Conservation (phyloP, 1,139 yeast species). For the Taiozyma sp. region DNA sequence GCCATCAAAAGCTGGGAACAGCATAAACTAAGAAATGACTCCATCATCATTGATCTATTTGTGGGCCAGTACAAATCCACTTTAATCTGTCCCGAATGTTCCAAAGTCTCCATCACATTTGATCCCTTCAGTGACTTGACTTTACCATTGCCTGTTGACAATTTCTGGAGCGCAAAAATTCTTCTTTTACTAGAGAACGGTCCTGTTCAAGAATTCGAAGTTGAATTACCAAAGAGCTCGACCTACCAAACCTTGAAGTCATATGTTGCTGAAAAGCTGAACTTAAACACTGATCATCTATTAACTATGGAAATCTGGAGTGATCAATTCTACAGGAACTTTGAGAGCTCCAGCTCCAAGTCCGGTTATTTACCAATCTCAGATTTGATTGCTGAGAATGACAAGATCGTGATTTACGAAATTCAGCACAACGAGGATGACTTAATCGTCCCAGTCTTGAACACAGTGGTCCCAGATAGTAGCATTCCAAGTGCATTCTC, state of each 20-base stretch:
- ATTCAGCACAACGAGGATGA: constrained; percentile 40
- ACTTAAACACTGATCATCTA: constrained; percentile 40
- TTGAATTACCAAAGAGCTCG: constrained; percentile 66
- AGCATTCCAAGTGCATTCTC: constrained; percentile 48
- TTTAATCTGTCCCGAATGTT: constrained; percentile 80
- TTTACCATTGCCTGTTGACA: constrained; percentile 77
- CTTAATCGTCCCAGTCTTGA: constrained; percentile 66
- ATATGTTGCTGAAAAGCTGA: constrained; percentile 52
- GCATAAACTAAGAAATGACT: constrained; percentile 79
- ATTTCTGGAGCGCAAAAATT: constrained; percentile 68
- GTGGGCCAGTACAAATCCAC: constrained; percentile 91
- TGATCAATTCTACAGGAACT: constrained; percentile 63
- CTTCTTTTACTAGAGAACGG: constrained; percentile 57
- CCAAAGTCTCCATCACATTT: constrained; percentile 79
- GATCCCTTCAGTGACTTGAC: constrained; percentile 94
- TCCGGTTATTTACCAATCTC: constrained; percentile 62
- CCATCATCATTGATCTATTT: constrained; percentile 79
- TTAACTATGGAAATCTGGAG: constrained; percentile 71
- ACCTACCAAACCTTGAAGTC: constrained; percentile 60
- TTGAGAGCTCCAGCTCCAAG: constrained; percentile 55
- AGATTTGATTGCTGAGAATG: constrained; percentile 61
- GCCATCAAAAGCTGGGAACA: constrained; percentile 81
- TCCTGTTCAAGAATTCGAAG: constrained; percentile 49
- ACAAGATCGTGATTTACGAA: constrained; percentile 68
- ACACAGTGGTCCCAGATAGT: constrained; percentile 43